Base-by-base conservation (phyloP, 176 grass and related monocot genomes). In the Triticum turgidum region DNA sequence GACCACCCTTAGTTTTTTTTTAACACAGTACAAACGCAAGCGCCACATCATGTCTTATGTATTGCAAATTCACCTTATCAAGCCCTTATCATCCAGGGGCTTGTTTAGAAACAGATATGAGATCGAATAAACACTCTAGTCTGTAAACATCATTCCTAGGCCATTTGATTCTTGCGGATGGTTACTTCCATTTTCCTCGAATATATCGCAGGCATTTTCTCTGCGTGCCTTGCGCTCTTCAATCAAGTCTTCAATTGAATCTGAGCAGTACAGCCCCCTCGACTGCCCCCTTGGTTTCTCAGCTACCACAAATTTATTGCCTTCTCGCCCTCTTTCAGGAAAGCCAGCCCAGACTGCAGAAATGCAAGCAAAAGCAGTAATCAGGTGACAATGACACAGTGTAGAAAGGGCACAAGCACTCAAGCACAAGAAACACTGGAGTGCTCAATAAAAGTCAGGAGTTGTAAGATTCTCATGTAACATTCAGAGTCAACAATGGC, bases 291-390 rank as follows among this genome's bases (percentile, higher is more conserved):
- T 39, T 44, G 94, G 87, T 78, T 86, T 94, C 8, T 94, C 91
- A 38, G 94, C 89, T 15, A 97, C 84, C 5, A 74, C 38, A 2
- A 92, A 97, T 80, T 97, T 97, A 56, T 82, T 94, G 69, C 94
- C 87, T 47, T 97, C 94, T 69, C 89, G 63, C 41, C 38, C 76
- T 88, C 87, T 86, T 88, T 97, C 91, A 74, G 86, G 80, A 85
- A 97, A 97, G 42, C 91, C 85, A 78, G 94, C 91, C 94, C 94
- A 97, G 73, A 92, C 94, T 97, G 80, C 37, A 88, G 39, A 45
- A 83, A 79, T 3, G 6, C 17, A 71, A 14, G 64, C 29, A 83
- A 80, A 70, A 58, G 3, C 20, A 76, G 3, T 32, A 37, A 39
- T 83, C 27, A 89, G 64, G 6, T 3, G 12, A 73, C 1, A 69